Evolutionary conservation across 2,329 filamentous ascomycete species (phyloP), one percentile per base, ranked within the genome.

Genomic region (Phaeosphaeriaceae sp.): DNA sequence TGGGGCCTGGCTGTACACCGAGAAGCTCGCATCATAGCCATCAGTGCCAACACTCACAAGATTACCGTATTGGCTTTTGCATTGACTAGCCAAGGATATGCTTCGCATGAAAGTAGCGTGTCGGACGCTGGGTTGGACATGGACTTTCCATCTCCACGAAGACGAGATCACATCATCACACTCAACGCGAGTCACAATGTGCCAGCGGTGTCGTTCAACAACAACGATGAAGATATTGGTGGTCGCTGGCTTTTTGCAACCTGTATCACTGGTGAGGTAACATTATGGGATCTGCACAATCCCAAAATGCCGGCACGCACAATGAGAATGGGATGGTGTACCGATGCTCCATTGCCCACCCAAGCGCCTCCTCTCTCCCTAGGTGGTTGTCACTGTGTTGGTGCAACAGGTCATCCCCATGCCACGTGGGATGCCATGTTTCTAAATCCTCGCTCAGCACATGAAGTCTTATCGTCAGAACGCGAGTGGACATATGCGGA

Each of bases 1-100:
- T 99, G 95, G 95, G 95, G 94, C 0, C 78, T 97, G 48, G 90
- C 92, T 7, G 84, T 97, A 11, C 94, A 98, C 74, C 84, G 87
- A 60, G 81, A 88, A 61, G 92, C 91, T n/a, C 88, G 93, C 0
- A 81, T 97, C 60, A 90, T 99, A 61, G 95, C 94, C 0, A 89
- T 96, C 41, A 91, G 91, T 67, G 88, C 91, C 0, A 99, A 99
- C 73, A 85, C 84, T 0, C 80, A 82, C 21, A 70, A 80, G 17
- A 83, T 91, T 25, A 84, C 82, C 2, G 80, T 90, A 0, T 85
- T 87, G 66, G 85, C 86, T 15, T 86, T 87, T 66, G 86, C 84
- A 0, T 78, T 89, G 52, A 56, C 66, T 13, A 48, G n/a, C 46
- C 44, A 58, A 11, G 47, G 15, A 10, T 46, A 42, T 10, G 53